Evolutionary conservation across 2,329 filamentous ascomycete genomes (phyloP).

Genomic region (Cryphonectria naterciae): DNA sequence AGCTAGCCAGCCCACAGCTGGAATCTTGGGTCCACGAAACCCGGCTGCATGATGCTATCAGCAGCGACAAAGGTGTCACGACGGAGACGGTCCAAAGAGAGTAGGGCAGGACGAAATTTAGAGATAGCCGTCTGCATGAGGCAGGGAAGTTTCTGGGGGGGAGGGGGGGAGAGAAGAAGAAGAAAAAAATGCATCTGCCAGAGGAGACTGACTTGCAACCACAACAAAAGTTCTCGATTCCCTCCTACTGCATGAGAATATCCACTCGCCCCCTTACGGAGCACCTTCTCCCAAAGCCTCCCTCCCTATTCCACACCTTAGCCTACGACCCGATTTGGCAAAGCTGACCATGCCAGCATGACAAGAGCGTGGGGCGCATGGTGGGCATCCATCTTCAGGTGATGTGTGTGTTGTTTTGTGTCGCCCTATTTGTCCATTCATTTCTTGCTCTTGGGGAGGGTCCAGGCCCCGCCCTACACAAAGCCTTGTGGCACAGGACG

Average conservation of each 20-base stretch:
- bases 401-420: not conserved
- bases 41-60: not conserved
- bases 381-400: constrained; percentile 1
- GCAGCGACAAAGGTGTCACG: not conserved
- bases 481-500: not conserved
- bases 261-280: not conserved
- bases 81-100: not conserved
- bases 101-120: not conserved
- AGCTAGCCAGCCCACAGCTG: not conserved
- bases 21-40: not conserved
- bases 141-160: not conserved
- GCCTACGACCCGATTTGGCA: constrained; percentile 10
- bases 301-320: not conserved
- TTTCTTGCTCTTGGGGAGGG: too few relatives aligned
- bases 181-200: not conserved
- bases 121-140: not conserved
- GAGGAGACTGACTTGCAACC: not conserved
- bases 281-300: not conserved
- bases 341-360: constrained; percentile 6
- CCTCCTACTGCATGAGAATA: not conserved
- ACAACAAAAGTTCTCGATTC: not conserved
- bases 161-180: not conserved
- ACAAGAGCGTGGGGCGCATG: not conserved
- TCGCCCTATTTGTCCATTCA: not conserved
- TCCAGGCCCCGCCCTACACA: not conserved